A percentile compares a stretch with the other conserved stretches of the same genome.
These are phyloP conservation scores for Alectoria sarmentosa DNA, from an alignment of 495 filamentous ascomycete genomes.

Conservation along the genomic window DNA sequence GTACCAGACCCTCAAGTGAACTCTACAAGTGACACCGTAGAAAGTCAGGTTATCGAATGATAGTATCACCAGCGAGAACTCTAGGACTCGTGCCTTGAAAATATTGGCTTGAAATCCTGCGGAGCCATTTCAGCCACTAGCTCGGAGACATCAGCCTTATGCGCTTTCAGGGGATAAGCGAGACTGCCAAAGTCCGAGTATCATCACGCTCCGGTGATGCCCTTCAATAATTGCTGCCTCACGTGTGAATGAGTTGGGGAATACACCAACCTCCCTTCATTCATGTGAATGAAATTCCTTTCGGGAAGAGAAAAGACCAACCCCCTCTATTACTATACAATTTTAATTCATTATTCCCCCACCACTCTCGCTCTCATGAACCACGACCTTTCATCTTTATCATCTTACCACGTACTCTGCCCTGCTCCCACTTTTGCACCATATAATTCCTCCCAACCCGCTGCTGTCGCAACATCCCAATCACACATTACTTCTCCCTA, in stretches of 20 bases:
- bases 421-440: not conserved
- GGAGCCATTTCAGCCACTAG: no score
- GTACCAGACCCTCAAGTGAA: not conserved
- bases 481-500: not conserved
- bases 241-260: constrained; percentile 17
- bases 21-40: not conserved
- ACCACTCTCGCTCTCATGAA: constrained; percentile 10
- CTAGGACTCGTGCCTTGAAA: not conserved
- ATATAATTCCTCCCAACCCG: constrained; percentile 1
- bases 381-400: constrained; percentile 5
- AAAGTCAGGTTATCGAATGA: not conserved
- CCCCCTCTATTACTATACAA: constrained; percentile 14
- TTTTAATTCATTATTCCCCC: constrained; percentile 8
- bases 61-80: not conserved
- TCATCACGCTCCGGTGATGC: constrained; percentile 8
- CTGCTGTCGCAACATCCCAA: not conserved
- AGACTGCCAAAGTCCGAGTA: constrained; percentile 17
- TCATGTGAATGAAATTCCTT: not conserved
- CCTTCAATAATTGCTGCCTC: not conserved
- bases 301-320: constrained; percentile 11
- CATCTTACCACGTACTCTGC: constrained; percentile 19
- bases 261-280: constrained; percentile 15
- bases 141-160: not conserved
- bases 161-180: constrained; percentile 9
- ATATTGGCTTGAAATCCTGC: no score